Conservation (phyloP, 2,329 filamentous ascomycete genomes). For the Pyrenochaeta sp. region DNA sequence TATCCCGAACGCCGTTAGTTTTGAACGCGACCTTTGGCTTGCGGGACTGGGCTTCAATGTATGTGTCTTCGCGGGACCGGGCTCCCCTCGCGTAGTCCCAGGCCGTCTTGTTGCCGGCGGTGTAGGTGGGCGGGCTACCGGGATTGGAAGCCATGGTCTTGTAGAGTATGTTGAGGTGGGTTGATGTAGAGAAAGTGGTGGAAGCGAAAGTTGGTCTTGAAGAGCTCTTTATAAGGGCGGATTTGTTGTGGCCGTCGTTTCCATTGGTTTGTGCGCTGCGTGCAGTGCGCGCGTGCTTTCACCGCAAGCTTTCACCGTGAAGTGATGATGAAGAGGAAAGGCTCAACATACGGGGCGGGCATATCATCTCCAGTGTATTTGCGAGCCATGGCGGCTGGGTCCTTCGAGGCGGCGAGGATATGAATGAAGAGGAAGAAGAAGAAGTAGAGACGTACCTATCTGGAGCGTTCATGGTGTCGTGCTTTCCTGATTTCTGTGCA, state of each 20-base stretch:
- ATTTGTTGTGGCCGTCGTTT: no score
- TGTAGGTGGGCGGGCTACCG: no score
- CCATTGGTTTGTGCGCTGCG: not conserved
- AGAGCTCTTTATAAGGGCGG: no score
- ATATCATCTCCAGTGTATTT: slow-evolving; percentile 1
- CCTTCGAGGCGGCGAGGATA: slow-evolving; percentile 8
- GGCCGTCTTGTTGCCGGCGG: no score
- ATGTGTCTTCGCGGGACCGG: no score
- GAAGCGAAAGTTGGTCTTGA: no score
- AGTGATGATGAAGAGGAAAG: slow-evolving; percentile 8
- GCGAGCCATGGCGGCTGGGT: slow-evolving; percentile 5
- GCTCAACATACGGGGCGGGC: slow-evolving; percentile 6
- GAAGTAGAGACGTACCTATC: slow-evolving; percentile 38
- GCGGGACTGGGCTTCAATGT: no score
- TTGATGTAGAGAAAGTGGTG: no score
- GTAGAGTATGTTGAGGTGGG: no score
- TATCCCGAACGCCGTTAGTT: slow-evolving; percentile 51
- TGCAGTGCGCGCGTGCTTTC: slow-evolving; percentile 1
- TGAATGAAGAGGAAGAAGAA: slow-evolving; percentile 1
- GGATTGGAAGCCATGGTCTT: no score
- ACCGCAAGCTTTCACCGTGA: slow-evolving; percentile 1
- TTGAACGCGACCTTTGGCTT: slow-evolving; percentile 12
- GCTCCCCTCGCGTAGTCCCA: no score
- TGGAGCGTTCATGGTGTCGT: slow-evolving; percentile 46
- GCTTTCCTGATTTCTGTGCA: slow-evolving; percentile 8